These are phyloP conservation scores for Teratosphaeriaceae sp. DNA, from an alignment of 2,329 filamentous ascomycete genomes.

Conservation along the genomic window DNA sequence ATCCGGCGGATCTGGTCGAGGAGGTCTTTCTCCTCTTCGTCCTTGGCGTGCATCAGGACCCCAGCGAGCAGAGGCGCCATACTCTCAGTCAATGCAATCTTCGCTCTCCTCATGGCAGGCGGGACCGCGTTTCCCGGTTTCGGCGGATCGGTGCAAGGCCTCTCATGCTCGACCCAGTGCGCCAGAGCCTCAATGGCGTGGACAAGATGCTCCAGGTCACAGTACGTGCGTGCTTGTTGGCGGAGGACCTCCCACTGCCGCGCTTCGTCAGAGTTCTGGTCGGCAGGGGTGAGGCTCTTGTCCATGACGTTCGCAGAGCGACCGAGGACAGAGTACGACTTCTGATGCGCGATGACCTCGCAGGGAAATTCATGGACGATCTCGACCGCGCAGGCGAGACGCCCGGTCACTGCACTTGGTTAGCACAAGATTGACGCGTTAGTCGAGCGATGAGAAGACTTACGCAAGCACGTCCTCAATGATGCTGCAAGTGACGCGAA, in stretches of 20 bases:
- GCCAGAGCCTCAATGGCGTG: slow-evolving; percentile 36
- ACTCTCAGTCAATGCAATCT: slow-evolving; percentile 33
- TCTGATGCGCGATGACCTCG: slow-evolving; percentile 36
- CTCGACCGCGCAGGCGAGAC: slow-evolving; percentile 49
- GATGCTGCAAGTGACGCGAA: slow-evolving; percentile 62
- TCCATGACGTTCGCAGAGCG: slow-evolving; percentile 33
- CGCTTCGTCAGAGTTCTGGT: slow-evolving; percentile 12
- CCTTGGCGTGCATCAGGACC: slow-evolving; percentile 22
- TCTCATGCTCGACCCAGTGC: slow-evolving; percentile 38
- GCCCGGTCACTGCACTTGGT: slow-evolving; percentile 34
- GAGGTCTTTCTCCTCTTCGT: slow-evolving; percentile 51
- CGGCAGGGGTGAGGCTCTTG: slow-evolving; percentile 9
- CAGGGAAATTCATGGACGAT: slow-evolving; percentile 47
- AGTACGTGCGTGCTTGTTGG: slow-evolving; percentile 31
- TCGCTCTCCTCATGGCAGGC: slow-evolving; percentile 29
- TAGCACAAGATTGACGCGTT: slow-evolving; percentile 9
- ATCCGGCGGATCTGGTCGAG: slow-evolving; percentile 61
- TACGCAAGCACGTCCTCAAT: slow-evolving; percentile 81
- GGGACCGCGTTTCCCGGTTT: slow-evolving; percentile 17
- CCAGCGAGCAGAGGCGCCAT: slow-evolving; percentile 32
- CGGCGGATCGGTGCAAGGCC: slow-evolving; percentile 25
- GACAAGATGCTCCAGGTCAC: slow-evolving; percentile 38
- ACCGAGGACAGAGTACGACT: slow-evolving; percentile 36
- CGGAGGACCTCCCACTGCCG: slow-evolving; percentile 17
- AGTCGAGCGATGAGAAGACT: slow-evolving; percentile 36